A percentile compares a stretch with the other conserved stretches of the same genome.
These are phyloP conservation scores for fission yeast (Schizosaccharomyces pombe) DNA, from an alignment of 805 yeast species.

Conservation along the genomic window ASM294v3 CU329670.1:1349501-1350000, in stretches of 20 bases:
- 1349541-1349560: constrained; percentile 65
- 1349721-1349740: constrained; percentile 46
- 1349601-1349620: constrained; percentile 9
- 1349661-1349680: constrained; percentile 63
- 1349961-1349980: constrained; percentile 20
- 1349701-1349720: constrained; percentile 21
- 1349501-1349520: constrained; percentile 64
- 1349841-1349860: constrained; percentile 29
- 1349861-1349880: constrained; percentile 50
- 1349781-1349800: constrained; percentile 35
- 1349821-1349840: constrained; percentile 19
- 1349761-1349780: constrained; percentile 45
- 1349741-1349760: constrained; percentile 36
- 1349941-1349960: constrained; percentile 29
- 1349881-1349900: constrained; percentile 48
- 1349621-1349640: constrained; percentile 12
- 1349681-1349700: constrained; percentile 39
- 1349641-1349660: constrained; percentile 36
- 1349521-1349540: constrained; percentile 63
- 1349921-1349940: constrained; percentile 26
- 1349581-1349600: constrained; percentile 25
- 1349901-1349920: constrained; percentile 34
- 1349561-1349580: constrained; percentile 41
- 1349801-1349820: constrained; percentile 16
- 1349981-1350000: background rate